These are phyloP conservation scores for Termitomyces sp. DNA, from an alignment of 768 basidiomycete species.

Conservation along the genomic window DNA sequence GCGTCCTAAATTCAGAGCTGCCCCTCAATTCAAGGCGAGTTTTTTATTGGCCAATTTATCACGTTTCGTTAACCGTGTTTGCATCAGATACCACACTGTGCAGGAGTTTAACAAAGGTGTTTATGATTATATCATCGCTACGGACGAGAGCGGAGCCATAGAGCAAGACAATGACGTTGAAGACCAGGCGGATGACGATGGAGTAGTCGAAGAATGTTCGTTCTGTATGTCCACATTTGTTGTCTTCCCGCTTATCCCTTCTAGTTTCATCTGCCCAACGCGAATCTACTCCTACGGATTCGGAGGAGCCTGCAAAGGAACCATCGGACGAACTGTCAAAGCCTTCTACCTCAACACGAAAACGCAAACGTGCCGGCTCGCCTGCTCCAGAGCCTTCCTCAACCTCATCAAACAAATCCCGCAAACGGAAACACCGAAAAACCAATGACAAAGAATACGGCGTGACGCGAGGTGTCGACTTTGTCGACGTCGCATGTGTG, in stretches of 20 bases:
- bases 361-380: constrained; percentile 51
- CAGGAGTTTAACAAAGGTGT: constrained; percentile 99
- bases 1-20: constrained; percentile 93
- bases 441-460: constrained; percentile 76
- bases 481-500: constrained; percentile 94
- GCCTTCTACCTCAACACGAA: constrained; percentile 25
- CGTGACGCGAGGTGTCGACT: constrained; percentile 94
- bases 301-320: constrained; percentile 12
- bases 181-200: constrained; percentile 33
- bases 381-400: constrained; percentile 29
- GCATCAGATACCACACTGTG: constrained; percentile 82
- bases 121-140: constrained; percentile 98
- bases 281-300: constrained; percentile 22
- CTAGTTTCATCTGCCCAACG: constrained; percentile 56
- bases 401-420: constrained; percentile 29
- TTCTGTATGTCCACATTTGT: not conserved
- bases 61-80: not conserved
- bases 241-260: not conserved
- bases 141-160: constrained; percentile 75
- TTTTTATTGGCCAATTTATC: not conserved
- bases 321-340: constrained; percentile 7
- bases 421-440: constrained; percentile 49
- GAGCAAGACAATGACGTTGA: constrained; percentile 42
- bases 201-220: constrained; percentile 32
- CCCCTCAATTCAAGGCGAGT: constrained; percentile 85